A percentile compares a stretch with the other conserved stretches of the same genome.
Evolutionary conservation across 176 grass and related monocot species (phyloP).

Genomic region (Cenchrus americanus): DNA sequence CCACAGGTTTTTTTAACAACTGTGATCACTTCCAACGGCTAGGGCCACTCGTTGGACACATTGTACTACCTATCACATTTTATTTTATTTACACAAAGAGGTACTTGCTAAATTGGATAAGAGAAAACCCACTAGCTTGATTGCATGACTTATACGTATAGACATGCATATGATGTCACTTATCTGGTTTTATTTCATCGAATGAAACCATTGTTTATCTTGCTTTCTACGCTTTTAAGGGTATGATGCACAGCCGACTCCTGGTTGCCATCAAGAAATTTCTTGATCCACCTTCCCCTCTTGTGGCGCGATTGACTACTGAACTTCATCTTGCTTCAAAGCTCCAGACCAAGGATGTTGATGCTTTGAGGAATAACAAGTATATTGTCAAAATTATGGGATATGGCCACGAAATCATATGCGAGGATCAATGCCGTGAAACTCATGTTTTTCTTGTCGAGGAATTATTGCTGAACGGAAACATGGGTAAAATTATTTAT

Average conservation of each 20-base stretch:
- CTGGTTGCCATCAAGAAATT: conserved; percentile 5
- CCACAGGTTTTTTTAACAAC: too few relatives aligned
- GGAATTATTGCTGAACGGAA: background rate
- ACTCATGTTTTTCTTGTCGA: background rate
- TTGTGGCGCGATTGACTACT: background rate
- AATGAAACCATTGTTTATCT: background rate
- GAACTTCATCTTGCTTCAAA: background rate
- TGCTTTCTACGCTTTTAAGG: background rate
- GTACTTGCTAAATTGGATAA: too few relatives aligned
- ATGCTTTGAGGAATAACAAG: background rate
- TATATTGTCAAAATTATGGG: background rate
- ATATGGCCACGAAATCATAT: background rate
- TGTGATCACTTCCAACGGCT: too few relatives aligned
- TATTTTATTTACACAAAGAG: too few relatives aligned
- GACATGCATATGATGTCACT: too few relatives aligned
- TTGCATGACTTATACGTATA: too few relatives aligned
- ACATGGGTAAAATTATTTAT: background rate
- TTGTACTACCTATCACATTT: too few relatives aligned
- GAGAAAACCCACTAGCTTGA: too few relatives aligned
- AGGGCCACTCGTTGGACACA: too few relatives aligned
- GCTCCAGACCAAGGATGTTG: background rate
- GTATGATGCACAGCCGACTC: background rate
- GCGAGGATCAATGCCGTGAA: too few relatives aligned
- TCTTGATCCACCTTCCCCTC: background rate
- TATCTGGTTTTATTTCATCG: background rate